Evolutionary conservation across 2,329 filamentous ascomycete species (phyloP), one percentile per base, ranked within the genome.

Genomic region (Colletotrichum sidae): DNA sequence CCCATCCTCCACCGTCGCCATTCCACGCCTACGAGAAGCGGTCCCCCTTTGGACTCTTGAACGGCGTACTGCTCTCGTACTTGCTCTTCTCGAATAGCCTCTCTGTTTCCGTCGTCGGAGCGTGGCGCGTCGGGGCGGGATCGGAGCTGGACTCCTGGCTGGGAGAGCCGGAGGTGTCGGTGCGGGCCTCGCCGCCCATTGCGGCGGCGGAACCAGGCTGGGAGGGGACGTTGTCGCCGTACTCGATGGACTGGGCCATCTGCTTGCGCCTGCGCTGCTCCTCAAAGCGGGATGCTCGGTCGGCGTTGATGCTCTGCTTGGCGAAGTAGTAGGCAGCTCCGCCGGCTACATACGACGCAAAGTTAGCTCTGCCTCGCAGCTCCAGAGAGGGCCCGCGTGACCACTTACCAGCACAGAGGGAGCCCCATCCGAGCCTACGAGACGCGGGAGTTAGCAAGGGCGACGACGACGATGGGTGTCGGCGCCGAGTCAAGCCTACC

Each of bases 261-360:
- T 85, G 86, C 80, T 86, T 90, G 80, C 91, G 90, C 71, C 88
- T 80, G 60, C 86, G 84, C 64, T 84, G 86, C 67, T 91, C 89
- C 72, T 91, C 86, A 70, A 91, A 87, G 73, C 92, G 88, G 67
- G 88, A 83, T 67, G 87, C 85, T 69, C 95, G 92, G 79, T 97
- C 94, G 71, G 92, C 92, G 76, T 97, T 97, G 86, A 99, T 97
- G 78, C 90, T 90, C 75, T 88, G 87, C 85, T 99, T 99, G 69
- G 96, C 96, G 77, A 97, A 97, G 83, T 92, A 94, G 84, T 98
- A 99, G 73, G 95, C 94, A 69, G 91, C 92, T 70, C 89, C 96
- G 75, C 95, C 96, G 70, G 94, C 93, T 94, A 57, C 37, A 58
- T 42, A 17, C 37, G 60, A 50, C 25, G 49, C 25, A 25, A 17